Conservation (phyloP, 1,284 basidiomycete genomes). For the Cutaneotrichosporon sp. region DNA sequence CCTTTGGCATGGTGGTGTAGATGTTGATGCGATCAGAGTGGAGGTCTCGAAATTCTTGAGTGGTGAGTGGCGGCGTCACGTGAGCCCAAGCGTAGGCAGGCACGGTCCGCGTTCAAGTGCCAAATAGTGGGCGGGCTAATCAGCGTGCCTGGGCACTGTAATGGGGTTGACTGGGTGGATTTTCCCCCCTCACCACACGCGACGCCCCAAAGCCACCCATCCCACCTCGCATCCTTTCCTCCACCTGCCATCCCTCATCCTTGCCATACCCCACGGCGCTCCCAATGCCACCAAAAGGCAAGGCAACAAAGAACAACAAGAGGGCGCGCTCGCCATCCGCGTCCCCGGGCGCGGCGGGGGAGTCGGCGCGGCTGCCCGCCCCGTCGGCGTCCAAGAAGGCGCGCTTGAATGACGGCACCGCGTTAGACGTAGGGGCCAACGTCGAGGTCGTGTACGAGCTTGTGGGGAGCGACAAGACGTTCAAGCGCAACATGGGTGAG, state of each 20-base stretch:
- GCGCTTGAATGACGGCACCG: slow-evolving; percentile 3
- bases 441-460: slow-evolving; percentile 21
- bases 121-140: too few relatives aligned
- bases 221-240: neutral
- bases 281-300: slow-evolving; percentile 11
- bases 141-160: neutral
- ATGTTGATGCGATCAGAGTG: slow-evolving; percentile 8
- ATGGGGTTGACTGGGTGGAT: neutral
- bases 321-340: slow-evolving; percentile 21
- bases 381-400: slow-evolving; percentile 16
- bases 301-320: too few relatives aligned
- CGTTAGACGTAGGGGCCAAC: neutral
- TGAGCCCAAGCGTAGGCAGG: neutral
- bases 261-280: neutral
- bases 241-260: neutral
- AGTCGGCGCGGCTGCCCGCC: neutral
- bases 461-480: slow-evolving; percentile 18
- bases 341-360: slow-evolving; percentile 1
- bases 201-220: neutral
- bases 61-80: neutral
- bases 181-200: neutral
- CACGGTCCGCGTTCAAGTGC: too few relatives aligned
- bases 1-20: slow-evolving; percentile 46
- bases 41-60: slow-evolving; percentile 11
- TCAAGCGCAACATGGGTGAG: slow-evolving; percentile 15